Conservation (phyloP, 2,329 filamentous ascomycete genomes). For the Hypoxylon sp. region DNA sequence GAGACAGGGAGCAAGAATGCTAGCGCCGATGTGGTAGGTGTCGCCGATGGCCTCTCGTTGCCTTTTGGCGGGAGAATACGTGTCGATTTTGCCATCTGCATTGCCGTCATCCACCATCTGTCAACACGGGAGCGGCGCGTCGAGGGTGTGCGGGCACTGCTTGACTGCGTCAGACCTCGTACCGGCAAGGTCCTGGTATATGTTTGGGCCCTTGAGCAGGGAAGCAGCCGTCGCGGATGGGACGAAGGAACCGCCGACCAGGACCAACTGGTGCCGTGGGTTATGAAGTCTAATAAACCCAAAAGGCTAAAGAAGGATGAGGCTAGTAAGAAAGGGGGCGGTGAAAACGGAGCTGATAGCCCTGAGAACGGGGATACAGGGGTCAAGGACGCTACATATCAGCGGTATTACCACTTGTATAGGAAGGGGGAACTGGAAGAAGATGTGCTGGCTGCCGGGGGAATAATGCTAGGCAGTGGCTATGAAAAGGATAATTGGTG, state of each 20-base stretch:
- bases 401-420: constrained; percentile 96
- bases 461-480: constrained; percentile 81
- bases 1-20: constrained; percentile 63
- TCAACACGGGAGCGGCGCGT: constrained; percentile 81
- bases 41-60: constrained; percentile 87
- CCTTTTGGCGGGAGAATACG: constrained; percentile 74
- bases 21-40: constrained; percentile 64
- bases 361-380: constrained; percentile 5
- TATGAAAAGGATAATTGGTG: constrained; percentile 99
- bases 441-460: constrained; percentile 82
- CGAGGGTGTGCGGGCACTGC: constrained; percentile 78
- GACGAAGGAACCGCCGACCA: constrained; percentile 81
- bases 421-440: constrained; percentile 86
- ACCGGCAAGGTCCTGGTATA: constrained; percentile 82
- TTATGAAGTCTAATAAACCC: constrained; percentile 67
- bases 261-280: constrained; percentile 97
- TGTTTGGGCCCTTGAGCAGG: constrained; percentile 97
- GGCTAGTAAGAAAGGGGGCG: constrained; percentile 46
- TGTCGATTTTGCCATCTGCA: constrained; percentile 89
- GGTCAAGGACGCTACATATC: constrained; percentile 71
- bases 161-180: constrained; percentile 72
- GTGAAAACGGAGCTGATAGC: background rate
- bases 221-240: constrained; percentile 88
- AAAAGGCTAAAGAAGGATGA: constrained; percentile 51
- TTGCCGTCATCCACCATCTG: constrained; percentile 94